Base-by-base conservation (phyloP, 2,329 filamentous ascomycete genomes). In the Fusarium pseudograminearum region DNA sequence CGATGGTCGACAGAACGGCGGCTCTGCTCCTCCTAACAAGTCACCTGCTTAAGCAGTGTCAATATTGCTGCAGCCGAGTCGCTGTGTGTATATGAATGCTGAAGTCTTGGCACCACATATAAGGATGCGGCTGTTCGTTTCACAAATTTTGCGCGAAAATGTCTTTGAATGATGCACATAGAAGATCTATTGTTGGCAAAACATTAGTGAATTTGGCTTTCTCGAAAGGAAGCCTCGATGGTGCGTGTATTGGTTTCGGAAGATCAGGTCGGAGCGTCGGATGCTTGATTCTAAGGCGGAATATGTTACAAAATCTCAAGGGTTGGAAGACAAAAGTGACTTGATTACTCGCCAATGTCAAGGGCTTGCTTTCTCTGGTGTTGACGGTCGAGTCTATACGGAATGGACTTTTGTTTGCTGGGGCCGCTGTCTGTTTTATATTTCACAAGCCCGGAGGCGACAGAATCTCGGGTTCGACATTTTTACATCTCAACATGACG, bases 1-100 rank as follows among this genome's bases (percentile, higher is more conserved):
- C 58, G 88, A 90, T 69, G 83, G 83, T 67, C 88, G 88, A 58
- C 88, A 90, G 80, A 90, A 90, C 72, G 88, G 88, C 63, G 82
- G 84, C 20, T 81, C 82, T 57, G 85, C 83, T 57, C 85, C 86
- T 51, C 83, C 83, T 33, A 88, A 79, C 84, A 89, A 89, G 81
- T 89, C 86, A 42, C 86, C 87, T 41, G 86, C 86, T 57, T 89
- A 86, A 81, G 59, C 54, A 73, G 52, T 54, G 48, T 57, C 51
- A 31, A 70, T 26, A 63, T 61, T 68, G 65, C 54, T 71, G 48
- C 54, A 69, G 71, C 69, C 50, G 61, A 65, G 69, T 67, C 61
- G 72, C 67, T 75, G 67, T 73, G 67, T 75, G 71, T 72, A 71
- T 64, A 74, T 59, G 70, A 66, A 72, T 72, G 73, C 72, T 72